Conservation (phyloP, 176 grass and related monocot genomes). For the Elaeis guineensis region DNA sequence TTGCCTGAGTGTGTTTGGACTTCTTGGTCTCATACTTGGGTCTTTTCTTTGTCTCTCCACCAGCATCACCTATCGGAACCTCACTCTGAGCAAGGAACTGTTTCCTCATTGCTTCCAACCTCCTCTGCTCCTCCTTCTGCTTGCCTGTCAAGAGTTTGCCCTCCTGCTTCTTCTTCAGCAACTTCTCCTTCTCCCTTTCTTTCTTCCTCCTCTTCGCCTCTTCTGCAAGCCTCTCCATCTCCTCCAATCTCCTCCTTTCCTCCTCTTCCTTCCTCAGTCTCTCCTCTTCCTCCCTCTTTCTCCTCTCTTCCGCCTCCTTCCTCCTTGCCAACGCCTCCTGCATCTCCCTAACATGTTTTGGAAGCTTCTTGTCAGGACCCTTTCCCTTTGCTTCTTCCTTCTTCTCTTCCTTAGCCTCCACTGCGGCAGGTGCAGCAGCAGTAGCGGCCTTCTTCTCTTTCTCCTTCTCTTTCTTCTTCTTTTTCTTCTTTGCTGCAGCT, state of each 20-base stretch:
- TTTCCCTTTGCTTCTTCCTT: slow-evolving; percentile 64
- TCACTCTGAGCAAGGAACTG: slow-evolving; percentile 85
- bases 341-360: slow-evolving; percentile 73
- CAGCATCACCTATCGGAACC: slow-evolving; percentile 32
- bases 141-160: slow-evolving; percentile 81
- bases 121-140: slow-evolving; percentile 86
- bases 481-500: slow-evolving; percentile 81
- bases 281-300: slow-evolving; percentile 77
- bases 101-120: slow-evolving; percentile 82
- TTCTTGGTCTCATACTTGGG: slow-evolving; percentile 86
- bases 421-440: slow-evolving; percentile 27
- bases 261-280: slow-evolving; percentile 69
- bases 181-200: slow-evolving; percentile 82
- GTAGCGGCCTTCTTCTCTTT: slow-evolving; percentile 85
- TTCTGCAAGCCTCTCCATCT: slow-evolving; percentile 64
- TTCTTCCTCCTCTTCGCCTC: slow-evolving; percentile 85
- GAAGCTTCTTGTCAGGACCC: slow-evolving; percentile 71
- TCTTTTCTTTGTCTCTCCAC: slow-evolving; percentile 62
- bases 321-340: slow-evolving; percentile 68
- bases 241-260: slow-evolving; percentile 47
- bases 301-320: slow-evolving; percentile 71
- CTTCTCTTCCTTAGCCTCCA: slow-evolving; percentile 36
- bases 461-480: slow-evolving; percentile 97
- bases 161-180: slow-evolving; percentile 79
- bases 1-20: slow-evolving; percentile 42